These are phyloP conservation scores for Hypomontagnella submonticulosa DNA, from an alignment of 495 filamentous ascomycete genomes.

Conservation along the genomic window DNA sequence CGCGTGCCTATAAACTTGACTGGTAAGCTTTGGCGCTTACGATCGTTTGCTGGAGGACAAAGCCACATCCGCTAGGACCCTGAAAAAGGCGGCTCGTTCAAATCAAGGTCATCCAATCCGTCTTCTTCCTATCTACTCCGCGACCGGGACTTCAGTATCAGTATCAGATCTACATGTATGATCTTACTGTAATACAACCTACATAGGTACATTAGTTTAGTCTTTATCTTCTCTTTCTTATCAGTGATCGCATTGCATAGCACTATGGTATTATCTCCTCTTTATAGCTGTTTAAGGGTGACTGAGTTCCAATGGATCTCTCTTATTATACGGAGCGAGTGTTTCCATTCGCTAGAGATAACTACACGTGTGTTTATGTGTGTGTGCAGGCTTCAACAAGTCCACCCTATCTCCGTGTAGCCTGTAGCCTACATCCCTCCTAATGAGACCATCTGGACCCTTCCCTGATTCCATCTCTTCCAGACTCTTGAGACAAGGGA, in stretches of 20 bases:
- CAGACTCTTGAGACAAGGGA: neutral
- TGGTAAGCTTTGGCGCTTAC: slow-evolving; percentile 18
- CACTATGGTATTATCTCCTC: neutral
- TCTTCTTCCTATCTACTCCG: slow-evolving; percentile 40
- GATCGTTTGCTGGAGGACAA: slow-evolving; percentile 18
- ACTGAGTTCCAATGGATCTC: slow-evolving; percentile 21
- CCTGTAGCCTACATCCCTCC: neutral
- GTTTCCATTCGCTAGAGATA: slow-evolving; percentile 42
- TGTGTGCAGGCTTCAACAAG: too few species aligned
- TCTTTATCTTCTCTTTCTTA: slow-evolving; percentile 20
- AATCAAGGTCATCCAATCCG: slow-evolving; percentile 6
- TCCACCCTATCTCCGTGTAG: neutral
- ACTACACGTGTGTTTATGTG: neutral
- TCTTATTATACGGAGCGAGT: neutral
- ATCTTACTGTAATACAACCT: neutral
- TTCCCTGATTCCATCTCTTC: neutral
- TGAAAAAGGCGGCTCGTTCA: slow-evolving; percentile 35
- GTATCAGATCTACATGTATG: neutral
- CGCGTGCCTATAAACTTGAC: slow-evolving; percentile 20
- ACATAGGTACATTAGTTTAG: neutral
- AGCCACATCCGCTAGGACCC: slow-evolving; percentile 24
- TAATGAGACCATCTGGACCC: neutral
- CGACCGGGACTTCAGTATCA: slow-evolving; percentile 20
- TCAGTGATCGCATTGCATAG: slow-evolving; percentile 29
- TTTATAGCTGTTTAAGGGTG: slow-evolving; percentile 2